phyloP scores from a whole-genome alignment of 2,329 filamentous ascomycete species.

The Colletotrichum sidae region DNA sequence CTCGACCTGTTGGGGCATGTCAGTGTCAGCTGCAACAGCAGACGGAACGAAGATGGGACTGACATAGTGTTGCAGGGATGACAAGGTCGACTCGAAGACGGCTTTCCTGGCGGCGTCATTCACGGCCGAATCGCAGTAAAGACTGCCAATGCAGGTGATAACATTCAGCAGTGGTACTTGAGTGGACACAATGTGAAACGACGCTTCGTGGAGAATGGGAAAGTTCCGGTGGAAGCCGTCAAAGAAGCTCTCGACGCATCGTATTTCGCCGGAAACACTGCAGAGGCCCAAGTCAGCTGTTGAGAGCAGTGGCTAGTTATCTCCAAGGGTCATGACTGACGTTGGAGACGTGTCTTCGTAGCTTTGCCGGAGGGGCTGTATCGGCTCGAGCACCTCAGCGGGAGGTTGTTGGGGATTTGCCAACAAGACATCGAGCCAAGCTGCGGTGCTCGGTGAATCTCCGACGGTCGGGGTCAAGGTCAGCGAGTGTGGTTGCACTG shows the following conservation, averaged over 20 bases:
- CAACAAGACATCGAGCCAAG: constrained; percentile 23
- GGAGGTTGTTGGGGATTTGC: constrained; percentile 18
- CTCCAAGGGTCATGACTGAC: neutral
- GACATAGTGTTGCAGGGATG: constrained; percentile 23
- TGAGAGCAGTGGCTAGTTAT: neutral
- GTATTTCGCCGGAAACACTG: constrained; percentile 21
- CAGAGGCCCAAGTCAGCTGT: neutral
- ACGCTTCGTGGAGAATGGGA: constrained; percentile 15
- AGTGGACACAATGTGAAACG: constrained; percentile 26
- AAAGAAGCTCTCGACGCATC: constrained; percentile 24
- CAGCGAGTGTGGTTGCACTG: constrained; percentile 8
- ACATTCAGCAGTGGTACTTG: constrained; percentile 24
- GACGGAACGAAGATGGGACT: neutral
- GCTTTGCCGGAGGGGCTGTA: constrained; percentile 6
- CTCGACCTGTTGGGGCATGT: constrained; percentile 1
- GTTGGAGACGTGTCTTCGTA: constrained; percentile 7
- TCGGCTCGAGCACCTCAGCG: constrained; percentile 7
- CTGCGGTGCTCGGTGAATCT: constrained; percentile 16
- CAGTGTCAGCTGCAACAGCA: neutral
- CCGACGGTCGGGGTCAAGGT: constrained; percentile 3
- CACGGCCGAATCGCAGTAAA: constrained; percentile 19
- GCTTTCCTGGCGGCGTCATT: constrained; percentile 18
- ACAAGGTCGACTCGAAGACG: constrained; percentile 19
- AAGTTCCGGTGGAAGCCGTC: constrained; percentile 26
- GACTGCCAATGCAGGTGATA: constrained; percentile 23